Base-by-base conservation (phyloP, 176 grass and related monocot species). In the Aegilops tauschii region DNA sequence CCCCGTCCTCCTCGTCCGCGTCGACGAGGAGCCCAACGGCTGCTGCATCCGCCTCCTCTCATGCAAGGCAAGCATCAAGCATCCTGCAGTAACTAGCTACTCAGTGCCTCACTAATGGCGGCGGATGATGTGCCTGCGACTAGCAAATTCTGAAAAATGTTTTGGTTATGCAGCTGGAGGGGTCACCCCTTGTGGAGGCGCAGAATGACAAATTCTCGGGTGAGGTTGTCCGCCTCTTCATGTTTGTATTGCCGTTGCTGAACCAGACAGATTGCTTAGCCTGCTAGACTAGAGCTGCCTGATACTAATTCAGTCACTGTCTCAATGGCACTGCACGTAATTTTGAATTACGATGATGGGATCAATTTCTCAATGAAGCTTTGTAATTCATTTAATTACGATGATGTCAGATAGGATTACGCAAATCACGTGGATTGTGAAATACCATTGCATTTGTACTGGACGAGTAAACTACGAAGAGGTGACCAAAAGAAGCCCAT, bases 201-300 rank as follows among this genome's bases (percentile, higher is more conserved):
- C 96, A 98, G 54, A 98, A 96, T 65, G 97, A 98, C 28, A 98
- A 98, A 71, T 98, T 98, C 80, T 98, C 97, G 78, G 97, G 73
- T 98, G 86, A 87, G 62, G 6, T 62, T 64, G 12, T 16, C 50
- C 23, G 5, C 40, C 6, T 44, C 36, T 2, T 61, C 21, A 52
- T 82, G 21, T 50, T 50, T 7, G 8, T 45, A 30, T 13, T 85
- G 17, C 16, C 17, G 8, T 2, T 20, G 31, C 2, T 82, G 12
- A 3, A 65, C 39, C 50, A 13, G 44, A 69, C 28, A 63, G 37
- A 35, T 79, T 61, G 49, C 50, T 16, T 54, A 54, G 16, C 50
- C 5, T 54, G 5, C 50, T 54, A 54, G 16, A 2, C 56, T 79
- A 62, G 76, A 40, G 12, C 36, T 74, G 69, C 4, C 13, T 32